Percentiles rank a stretch among this genome's conserved stretches.
Evolutionary conservation across 2,329 filamentous ascomycete genomes (phyloP).

Genomic region (Alternaria rosae): DNA sequence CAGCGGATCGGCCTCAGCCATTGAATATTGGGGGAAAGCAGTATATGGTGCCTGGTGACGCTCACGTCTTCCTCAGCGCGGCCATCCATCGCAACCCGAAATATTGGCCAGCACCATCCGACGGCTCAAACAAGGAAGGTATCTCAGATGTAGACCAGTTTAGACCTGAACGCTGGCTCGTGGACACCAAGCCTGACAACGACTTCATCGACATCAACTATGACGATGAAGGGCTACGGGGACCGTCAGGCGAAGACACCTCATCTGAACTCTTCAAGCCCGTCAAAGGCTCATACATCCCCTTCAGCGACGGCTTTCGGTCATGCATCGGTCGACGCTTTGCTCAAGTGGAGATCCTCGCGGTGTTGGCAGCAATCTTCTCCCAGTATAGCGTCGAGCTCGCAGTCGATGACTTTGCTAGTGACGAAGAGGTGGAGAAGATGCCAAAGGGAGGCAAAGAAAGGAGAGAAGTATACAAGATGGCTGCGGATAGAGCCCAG

Average conservation of each 20-base stretch:
- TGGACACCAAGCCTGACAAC: constrained; percentile 33
- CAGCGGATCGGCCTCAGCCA: constrained; percentile 58
- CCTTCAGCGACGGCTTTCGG: constrained; percentile 64
- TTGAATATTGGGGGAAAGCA: constrained; percentile 66
- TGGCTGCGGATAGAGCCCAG: constrained; percentile 65
- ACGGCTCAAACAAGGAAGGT: constrained; percentile 34
- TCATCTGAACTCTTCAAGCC: constrained; percentile 64
- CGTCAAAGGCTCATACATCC: constrained; percentile 61
- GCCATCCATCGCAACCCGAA: constrained; percentile 72
- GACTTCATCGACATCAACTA: constrained; percentile 49
- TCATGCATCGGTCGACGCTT: constrained; percentile 64
- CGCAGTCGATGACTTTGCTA: constrained; percentile 62
- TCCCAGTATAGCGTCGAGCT: constrained; percentile 72
- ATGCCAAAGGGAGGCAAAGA: constrained; percentile 56
- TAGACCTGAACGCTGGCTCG: constrained; percentile 76
- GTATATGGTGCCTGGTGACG: constrained; percentile 64
- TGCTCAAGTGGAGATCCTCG: constrained; percentile 64
- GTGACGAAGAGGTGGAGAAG: constrained; percentile 51
- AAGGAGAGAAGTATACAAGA: constrained; percentile 64
- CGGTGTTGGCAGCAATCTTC: constrained; percentile 61
- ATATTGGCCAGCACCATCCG: constrained; percentile 68
- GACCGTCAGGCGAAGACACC: constrained; percentile 67
- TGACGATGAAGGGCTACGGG: constrained; percentile 64
- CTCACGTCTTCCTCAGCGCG: constrained; percentile 62
- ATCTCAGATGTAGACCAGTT: constrained; percentile 69